Evolutionary conservation across 768 basidiomycete genomes (phyloP).

Genomic region (Holtermannia corniformis): DNA sequence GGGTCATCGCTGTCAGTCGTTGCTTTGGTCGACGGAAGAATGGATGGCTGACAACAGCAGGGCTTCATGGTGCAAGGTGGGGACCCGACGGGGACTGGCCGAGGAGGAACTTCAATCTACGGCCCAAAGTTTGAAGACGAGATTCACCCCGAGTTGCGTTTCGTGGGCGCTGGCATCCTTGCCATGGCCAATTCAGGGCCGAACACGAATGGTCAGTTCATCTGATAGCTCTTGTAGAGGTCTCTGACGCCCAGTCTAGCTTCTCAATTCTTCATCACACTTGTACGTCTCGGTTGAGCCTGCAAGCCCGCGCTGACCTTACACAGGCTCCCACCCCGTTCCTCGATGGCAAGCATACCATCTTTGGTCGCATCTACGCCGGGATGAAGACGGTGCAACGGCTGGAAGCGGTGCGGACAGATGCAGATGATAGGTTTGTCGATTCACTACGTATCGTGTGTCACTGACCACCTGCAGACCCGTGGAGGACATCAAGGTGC

Average conservation of each 20-base stretch:
- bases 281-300: constrained; percentile 22
- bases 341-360: constrained; percentile 45
- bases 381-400: constrained; percentile 91
- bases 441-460: not conserved
- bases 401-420: constrained; percentile 79
- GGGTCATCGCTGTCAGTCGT: constrained; percentile 66
- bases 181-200: constrained; percentile 45
- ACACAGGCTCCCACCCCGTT: constrained; percentile 40
- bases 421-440: constrained; percentile 72
- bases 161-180: constrained; percentile 91
- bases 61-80: constrained; percentile 97
- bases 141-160: constrained; percentile 77
- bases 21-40: not conserved
- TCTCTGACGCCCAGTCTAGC: constrained; percentile 15
- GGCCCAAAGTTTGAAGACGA: constrained; percentile 72
- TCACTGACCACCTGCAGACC: constrained; percentile 39
- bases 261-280: constrained; percentile 40
- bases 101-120: constrained; percentile 51
- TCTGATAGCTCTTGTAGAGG: too few species aligned
- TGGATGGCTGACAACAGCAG: constrained; percentile 42
- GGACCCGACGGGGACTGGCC: constrained; percentile 90
- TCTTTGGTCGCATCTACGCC: constrained; percentile 67
- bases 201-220: constrained; percentile 33
- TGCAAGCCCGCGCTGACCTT: not conserved
- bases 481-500: constrained; percentile 80